A percentile compares a stretch with the other conserved stretches of the same genome.
Evolutionary conservation across 768 basidiomycete genomes (phyloP).

Genomic region (Suillus spraguei): DNA sequence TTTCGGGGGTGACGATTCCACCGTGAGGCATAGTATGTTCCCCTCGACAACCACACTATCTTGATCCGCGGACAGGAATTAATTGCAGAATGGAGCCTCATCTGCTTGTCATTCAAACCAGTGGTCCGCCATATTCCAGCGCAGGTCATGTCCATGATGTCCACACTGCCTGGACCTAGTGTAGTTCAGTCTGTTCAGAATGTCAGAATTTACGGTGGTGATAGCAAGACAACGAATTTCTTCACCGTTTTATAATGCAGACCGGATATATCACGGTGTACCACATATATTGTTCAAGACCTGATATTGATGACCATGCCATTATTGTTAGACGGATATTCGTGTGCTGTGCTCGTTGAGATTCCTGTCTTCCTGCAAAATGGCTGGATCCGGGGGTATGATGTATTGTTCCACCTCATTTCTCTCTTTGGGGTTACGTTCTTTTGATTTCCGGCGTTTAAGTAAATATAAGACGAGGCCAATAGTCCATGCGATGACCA

Average conservation of each 20-base stretch:
- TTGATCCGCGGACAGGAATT: not conserved
- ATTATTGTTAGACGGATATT: constrained; percentile 12
- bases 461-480: constrained; percentile 60
- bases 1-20: no score
- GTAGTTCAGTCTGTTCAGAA: not conserved
- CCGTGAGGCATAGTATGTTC: no score
- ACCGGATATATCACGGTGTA: not conserved
- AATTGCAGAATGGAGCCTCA: not conserved
- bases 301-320: not conserved
- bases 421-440: constrained; percentile 44
- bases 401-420: constrained; percentile 48
- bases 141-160: not conserved
- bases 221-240: not conserved
- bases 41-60: not conserved
- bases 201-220: not conserved
- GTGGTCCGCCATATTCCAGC: not conserved
- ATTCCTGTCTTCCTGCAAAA: constrained; percentile 49
- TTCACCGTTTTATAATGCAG: not conserved
- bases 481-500: constrained; percentile 48
- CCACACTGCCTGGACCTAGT: not conserved
- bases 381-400: constrained; percentile 69
- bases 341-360: constrained; percentile 40
- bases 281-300: not conserved
- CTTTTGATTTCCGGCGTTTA: constrained; percentile 51
- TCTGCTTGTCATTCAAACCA: not conserved